Evolutionary conservation across 176 grass and related monocot genomes (phyloP), one percentile per base, ranked within the genome.

Genomic region (Oryza meridionalis): DNA sequence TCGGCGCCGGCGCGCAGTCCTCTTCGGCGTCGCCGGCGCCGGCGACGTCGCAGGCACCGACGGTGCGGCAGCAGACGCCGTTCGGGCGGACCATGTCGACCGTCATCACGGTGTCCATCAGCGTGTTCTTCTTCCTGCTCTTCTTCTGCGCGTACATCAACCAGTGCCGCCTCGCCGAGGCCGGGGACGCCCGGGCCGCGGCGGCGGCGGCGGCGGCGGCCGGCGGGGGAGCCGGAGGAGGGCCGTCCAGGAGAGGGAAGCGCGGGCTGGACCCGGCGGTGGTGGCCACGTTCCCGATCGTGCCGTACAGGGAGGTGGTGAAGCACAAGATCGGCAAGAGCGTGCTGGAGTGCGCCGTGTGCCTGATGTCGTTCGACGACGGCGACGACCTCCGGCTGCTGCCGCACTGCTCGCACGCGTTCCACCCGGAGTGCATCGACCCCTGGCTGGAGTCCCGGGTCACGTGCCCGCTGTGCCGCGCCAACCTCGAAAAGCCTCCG

Each of bases 341-440:
- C 37, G 85, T 80, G 69, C 89, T 98, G 0, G 96, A 98, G 84
- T 99, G 97, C 81, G 91, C 97, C 7, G 97, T 99, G 69, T 99
- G 97, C 83, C 85, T 99, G 16, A 96, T 88, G 46, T 72, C 86
- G 85, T 99, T 99, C 72, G 91, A 96, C 77, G 93, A 96, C 70
- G 88, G 81, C 21, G 97, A 99, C 78, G 89, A 81, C 6, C 93
- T 99, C 31, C 93, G 86, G 35, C 90, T 99, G 49, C 90, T 99
- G 1, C 93, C 97, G 8, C 92, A 90, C 75, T 99, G 97, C 71
- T 90, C 83, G 7, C 97, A 99, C 83, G 97, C 85, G 12, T 99
- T 99, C 86, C 97, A 99, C 85, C 81, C 90, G 0, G 97, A 99
- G 7, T 99, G 97, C 85, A 96, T 99, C 77, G 91, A 96, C 31